These are phyloP conservation scores for Solanum gandarillasii DNA, from an alignment of 257 asterid species.

Conservation along the genomic window DNA sequence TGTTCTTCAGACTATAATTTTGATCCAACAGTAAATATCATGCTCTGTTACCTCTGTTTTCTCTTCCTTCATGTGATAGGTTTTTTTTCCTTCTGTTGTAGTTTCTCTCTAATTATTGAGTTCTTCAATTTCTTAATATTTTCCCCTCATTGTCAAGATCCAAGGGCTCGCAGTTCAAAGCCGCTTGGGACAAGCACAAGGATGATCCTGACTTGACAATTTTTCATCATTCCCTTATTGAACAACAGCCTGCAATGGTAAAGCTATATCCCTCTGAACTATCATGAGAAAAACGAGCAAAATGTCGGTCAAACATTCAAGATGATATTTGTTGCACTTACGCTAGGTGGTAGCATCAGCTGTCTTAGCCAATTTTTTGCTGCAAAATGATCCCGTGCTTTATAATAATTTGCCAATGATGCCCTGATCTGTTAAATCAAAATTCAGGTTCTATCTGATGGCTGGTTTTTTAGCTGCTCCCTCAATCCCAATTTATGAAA, in stretches of 20 bases:
- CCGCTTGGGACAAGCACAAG: constrained; percentile 60
- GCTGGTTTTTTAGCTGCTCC: not conserved
- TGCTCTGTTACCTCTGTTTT: not conserved
- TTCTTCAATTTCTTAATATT: not conserved
- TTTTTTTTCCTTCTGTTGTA: not conserved
- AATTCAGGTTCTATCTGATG: not conserved
- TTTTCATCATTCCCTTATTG: constrained; percentile 18
- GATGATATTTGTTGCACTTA: not conserved
- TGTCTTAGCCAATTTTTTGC: not conserved
- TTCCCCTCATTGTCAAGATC: constrained; percentile 28
- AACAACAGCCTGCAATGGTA: constrained; percentile 20
- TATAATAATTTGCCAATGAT: not conserved
- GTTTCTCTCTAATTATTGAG: not conserved
- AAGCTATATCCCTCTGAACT: not conserved
- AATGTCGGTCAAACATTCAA: not conserved
- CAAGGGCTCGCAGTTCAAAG: constrained; percentile 44
- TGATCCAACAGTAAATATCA: constrained; percentile 52
- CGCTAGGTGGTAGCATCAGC: not conserved
- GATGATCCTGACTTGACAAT: constrained; percentile 62
- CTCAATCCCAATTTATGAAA: not conserved
- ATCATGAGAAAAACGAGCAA: not conserved
- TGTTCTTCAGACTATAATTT: constrained; percentile 39
- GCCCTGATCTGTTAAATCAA: not conserved
- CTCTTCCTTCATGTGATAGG: not conserved
- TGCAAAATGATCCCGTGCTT: not conserved